These are phyloP conservation scores for Malus hybrid DNA, from an alignment of 331 rosid species.

Conservation along the genomic window DNA sequence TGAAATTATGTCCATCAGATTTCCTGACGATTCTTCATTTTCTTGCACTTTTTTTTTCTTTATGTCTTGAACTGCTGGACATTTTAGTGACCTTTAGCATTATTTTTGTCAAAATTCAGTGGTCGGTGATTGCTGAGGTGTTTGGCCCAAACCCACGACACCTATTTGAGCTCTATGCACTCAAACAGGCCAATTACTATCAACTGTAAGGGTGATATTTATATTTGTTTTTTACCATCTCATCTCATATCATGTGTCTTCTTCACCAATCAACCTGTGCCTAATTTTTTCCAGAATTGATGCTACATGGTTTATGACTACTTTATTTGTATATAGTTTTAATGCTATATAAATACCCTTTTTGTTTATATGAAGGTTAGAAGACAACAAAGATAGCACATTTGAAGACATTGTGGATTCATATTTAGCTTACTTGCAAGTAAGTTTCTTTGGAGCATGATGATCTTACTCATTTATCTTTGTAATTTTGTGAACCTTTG, in stretches of 20 bases:
- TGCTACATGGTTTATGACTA: background rate
- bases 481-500: background rate
- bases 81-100: background rate
- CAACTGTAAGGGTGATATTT: constrained; percentile 54
- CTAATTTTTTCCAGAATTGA: background rate
- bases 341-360: background rate
- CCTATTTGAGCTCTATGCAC: constrained; percentile 83
- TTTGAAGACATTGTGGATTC: constrained; percentile 87
- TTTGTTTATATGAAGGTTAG: constrained; percentile 40
- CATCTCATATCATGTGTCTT: background rate
- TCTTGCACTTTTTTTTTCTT: background rate
- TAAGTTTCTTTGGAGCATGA: constrained; percentile 35
- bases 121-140: constrained; percentile 74
- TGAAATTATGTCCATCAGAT: background rate
- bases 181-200: constrained; percentile 61
- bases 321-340: background rate
- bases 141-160: constrained; percentile 89
- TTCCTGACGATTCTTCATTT: background rate
- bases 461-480: background rate
- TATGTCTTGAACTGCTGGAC: background rate
- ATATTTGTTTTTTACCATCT: background rate
- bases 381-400: constrained; percentile 42
- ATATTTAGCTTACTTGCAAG: constrained; percentile 90
- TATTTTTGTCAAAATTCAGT: constrained; percentile 41
- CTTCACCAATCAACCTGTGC: background rate